Evolutionary conservation across 371 early-diverging fungal species (phyloP).

Genomic region (Mucor plumbeus): DNA sequence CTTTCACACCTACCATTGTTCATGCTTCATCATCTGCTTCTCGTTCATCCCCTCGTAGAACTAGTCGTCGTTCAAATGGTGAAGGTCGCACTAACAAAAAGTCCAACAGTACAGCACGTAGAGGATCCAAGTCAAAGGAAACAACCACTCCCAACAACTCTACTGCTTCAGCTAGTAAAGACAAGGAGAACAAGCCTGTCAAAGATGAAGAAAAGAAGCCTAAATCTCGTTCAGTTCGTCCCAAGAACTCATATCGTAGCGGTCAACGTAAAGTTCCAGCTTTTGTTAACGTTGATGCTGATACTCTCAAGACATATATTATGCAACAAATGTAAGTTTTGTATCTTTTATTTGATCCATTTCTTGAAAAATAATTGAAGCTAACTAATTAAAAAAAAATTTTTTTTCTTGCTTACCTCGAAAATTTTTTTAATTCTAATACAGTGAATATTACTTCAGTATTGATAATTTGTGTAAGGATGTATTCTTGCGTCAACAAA

Average conservation of each 20-base stretch:
- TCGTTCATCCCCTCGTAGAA: slow-evolving; percentile 33
- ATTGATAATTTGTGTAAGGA: slow-evolving; percentile 95
- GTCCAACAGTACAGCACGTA: slow-evolving; percentile 11
- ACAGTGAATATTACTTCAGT: slow-evolving; percentile 91
- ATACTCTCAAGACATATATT: slow-evolving; percentile 62
- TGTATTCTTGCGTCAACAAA: slow-evolving; percentile 88
- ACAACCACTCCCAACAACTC: slow-evolving; percentile 9
- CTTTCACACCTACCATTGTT: slow-evolving; percentile 66
- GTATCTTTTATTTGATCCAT: too few species aligned
- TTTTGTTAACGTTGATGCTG: slow-evolving; percentile 53
- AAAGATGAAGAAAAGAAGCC: slow-evolving; percentile 29
- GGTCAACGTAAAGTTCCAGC: slow-evolving; percentile 45
- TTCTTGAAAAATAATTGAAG: not conserved
- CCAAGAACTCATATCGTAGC: slow-evolving; percentile 24
- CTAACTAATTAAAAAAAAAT: slow-evolving; percentile 11
- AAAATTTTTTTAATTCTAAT: not conserved
- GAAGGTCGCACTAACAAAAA: slow-evolving; percentile 7
- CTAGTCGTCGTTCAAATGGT: slow-evolving; percentile 27
- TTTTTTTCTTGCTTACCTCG: not conserved
- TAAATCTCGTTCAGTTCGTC: slow-evolving; percentile 22
- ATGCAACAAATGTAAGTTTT: slow-evolving; percentile 64
- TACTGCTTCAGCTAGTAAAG: not conserved
- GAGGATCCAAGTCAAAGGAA: slow-evolving; percentile 28
- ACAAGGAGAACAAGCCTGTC: slow-evolving; percentile 21
- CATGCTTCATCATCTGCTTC: slow-evolving; percentile 58